phyloP scores from a whole-genome alignment of 106 monocot genomes.

The Ottelia alismoides region DNA sequence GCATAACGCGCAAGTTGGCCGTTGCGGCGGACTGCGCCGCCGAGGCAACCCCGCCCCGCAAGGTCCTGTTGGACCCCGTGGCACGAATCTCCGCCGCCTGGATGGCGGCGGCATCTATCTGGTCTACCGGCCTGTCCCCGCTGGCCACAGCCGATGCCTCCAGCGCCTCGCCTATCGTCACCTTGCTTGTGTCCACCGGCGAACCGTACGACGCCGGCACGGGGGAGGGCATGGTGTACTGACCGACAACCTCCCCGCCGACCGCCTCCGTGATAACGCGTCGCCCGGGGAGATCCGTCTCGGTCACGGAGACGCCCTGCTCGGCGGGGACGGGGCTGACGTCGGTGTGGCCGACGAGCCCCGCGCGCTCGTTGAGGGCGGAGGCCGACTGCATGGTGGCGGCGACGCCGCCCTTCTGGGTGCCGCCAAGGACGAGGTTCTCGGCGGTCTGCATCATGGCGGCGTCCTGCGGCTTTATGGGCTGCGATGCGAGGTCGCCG shows the following conservation, averaged over 20 bases:
- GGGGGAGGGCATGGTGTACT: neutral
- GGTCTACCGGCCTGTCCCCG: neutral
- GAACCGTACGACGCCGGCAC: neutral
- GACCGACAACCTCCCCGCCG: slow-evolving; percentile 29
- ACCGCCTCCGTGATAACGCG: slow-evolving; percentile 35
- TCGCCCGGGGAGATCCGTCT: slow-evolving; percentile 23
- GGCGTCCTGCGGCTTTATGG: slow-evolving; percentile 40
- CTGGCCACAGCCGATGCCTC: slow-evolving; percentile 30
- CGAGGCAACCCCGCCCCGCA: slow-evolving; percentile 39
- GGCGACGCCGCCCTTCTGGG: slow-evolving; percentile 40
- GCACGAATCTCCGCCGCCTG: slow-evolving; percentile 37
- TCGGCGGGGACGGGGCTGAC: slow-evolving; percentile 10
- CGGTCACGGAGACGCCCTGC: slow-evolving; percentile 34
- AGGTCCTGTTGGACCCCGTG: slow-evolving; percentile 23
- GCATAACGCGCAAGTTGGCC: slow-evolving; percentile 26
- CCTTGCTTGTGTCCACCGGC: neutral
- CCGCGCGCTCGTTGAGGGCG: slow-evolving; percentile 25
- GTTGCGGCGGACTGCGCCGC: slow-evolving; percentile 50
- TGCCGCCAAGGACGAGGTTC: slow-evolving; percentile 28
- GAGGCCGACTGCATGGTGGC: slow-evolving; percentile 64
- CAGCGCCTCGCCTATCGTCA: slow-evolving; percentile 20
- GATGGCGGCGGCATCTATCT: slow-evolving; percentile 45
- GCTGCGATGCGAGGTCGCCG: slow-evolving; percentile 37
- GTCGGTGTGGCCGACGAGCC: slow-evolving; percentile 28
- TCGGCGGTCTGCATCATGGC: slow-evolving; percentile 63